Conservation (phyloP, 2,329 filamentous ascomycete genomes). For the Amesomyces nigricolor region DNA sequence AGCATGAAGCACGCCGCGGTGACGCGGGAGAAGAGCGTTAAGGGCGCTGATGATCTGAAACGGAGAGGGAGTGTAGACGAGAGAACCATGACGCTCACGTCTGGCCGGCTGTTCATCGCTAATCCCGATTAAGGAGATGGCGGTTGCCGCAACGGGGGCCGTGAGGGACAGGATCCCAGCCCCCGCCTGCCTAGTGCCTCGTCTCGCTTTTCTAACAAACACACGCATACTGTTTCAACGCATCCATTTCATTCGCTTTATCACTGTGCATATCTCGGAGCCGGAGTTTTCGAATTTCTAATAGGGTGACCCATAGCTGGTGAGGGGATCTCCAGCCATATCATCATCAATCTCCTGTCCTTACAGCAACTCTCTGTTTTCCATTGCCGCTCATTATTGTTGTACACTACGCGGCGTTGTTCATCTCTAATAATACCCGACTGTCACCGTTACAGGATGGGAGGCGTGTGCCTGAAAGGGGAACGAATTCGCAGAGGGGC, state of each 20-base stretch:
- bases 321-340: slow-evolving; percentile 4
- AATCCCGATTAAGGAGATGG: slow-evolving; percentile 61
- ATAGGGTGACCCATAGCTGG: not conserved
- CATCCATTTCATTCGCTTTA: not conserved
- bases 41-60: slow-evolving; percentile 64
- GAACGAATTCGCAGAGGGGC: not conserved
- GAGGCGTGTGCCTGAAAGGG: not conserved
- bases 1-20: slow-evolving; percentile 53
- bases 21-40: slow-evolving; percentile 59
- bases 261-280: slow-evolving; percentile 1
- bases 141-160: not conserved
- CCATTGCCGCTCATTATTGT: not conserved
- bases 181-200: not conserved
- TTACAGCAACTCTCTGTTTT: not conserved
- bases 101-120: slow-evolving; percentile 73
- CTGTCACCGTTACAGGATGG: not conserved
- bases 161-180: slow-evolving; percentile 1
- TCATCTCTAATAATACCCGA: slow-evolving; percentile 7
- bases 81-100: slow-evolving; percentile 67
- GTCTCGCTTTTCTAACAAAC: not conserved
- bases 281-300: not conserved
- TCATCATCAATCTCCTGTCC: not conserved
- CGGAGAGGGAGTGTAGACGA: slow-evolving; percentile 80
- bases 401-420: not conserved
- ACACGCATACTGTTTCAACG: not conserved